A percentile compares a stretch with the other conserved stretches of the same genome.
phyloP scores from a whole-genome alignment of 2,329 filamentous ascomycete genomes.

The Trichophyton equinum region DNA sequence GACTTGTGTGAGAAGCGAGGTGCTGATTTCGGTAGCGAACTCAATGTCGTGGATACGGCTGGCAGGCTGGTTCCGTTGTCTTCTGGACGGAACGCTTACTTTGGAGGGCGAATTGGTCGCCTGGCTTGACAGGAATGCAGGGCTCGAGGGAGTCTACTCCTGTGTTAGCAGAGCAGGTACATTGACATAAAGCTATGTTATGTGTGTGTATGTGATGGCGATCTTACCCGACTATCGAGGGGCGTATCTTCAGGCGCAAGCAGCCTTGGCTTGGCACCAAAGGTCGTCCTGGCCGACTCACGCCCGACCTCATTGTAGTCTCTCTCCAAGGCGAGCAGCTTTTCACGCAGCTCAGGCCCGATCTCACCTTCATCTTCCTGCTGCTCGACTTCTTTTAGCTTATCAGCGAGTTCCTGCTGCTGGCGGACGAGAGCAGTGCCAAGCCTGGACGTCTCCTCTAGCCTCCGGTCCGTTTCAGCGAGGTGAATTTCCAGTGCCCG shows the following conservation, averaged over 20 bases:
- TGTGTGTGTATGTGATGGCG: neutral
- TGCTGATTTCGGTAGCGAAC: constrained; percentile 96
- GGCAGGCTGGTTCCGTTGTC: constrained; percentile 77
- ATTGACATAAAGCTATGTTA: neutral
- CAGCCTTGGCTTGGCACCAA: constrained; percentile 67
- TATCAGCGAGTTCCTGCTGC: constrained; percentile 67
- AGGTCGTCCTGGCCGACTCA: constrained; percentile 76
- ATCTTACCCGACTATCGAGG: constrained; percentile 35
- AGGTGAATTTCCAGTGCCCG: constrained; percentile 83
- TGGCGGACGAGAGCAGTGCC: constrained; percentile 81
- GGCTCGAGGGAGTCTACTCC: constrained; percentile 53
- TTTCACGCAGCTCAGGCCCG: constrained; percentile 66
- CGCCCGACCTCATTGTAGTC: constrained; percentile 90
- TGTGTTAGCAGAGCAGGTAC: neutral
- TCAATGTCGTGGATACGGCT: constrained; percentile 91
- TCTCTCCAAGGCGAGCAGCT: constrained; percentile 74
- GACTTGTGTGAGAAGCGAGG: constrained; percentile 84
- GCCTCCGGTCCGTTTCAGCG: constrained; percentile 77
- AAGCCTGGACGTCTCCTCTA: constrained; percentile 81
- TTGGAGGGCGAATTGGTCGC: constrained; percentile 81
- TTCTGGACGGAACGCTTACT: constrained; percentile 71
- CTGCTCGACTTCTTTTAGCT: constrained; percentile 72
- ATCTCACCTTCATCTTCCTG: constrained; percentile 65
- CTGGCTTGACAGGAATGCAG: constrained; percentile 70
- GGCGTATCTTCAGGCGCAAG: constrained; percentile 53